Base-by-base conservation (phyloP, 495 filamentous ascomycete species). In the Hyaloscypha variabilis region DNA sequence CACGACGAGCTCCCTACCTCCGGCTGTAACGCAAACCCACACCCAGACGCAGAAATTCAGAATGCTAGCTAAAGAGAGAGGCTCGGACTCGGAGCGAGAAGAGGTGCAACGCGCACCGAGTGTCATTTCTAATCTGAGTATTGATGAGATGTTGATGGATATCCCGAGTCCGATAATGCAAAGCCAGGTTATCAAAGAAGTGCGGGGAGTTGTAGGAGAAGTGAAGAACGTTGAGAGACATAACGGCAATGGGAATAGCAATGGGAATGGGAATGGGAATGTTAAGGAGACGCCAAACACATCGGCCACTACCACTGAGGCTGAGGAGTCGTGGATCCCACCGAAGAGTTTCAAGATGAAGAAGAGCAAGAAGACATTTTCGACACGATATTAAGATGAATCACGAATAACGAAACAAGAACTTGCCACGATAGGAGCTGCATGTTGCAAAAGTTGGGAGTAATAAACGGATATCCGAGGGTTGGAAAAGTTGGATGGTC, bases 311-410 rank as follows among this genome's bases (percentile, higher is more conserved):
- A 59, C 57, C 31, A 59, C 30, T n/a, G 34, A 59, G 30, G 30
- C 11, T 3, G 57, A 59, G 5, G 57, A 59, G n/a, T 23, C 34
- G 30, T 23, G 19, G 30, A 36, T 21, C 0, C 57, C 30, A 28
- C 57, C 57, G 6, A 29, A 59, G 57, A 46, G 13, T 21, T 59
- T 59, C 30, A 59, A 59, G n/a, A 39, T 59, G 57, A 59, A 36
- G 57, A 59, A 59, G 57, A 39, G 30, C 17, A 59, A 59, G 31
- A 59, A 59, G 57, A 59, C 19, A n/a, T 59, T 59, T 26, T 42
- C 29, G 4, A 34, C 31, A 34, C 42, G 30, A 34, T 59, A 42
- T 28, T 59, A 24, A 59, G 29, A n/a, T n/a, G n/a, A n/a, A 36
- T 36, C 34, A 29, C 53, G 28, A 56, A 3, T 56, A 25, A 56